Conservation (phyloP, 2,329 filamentous ascomycete species). For the Beauveria medogensis region DNA sequence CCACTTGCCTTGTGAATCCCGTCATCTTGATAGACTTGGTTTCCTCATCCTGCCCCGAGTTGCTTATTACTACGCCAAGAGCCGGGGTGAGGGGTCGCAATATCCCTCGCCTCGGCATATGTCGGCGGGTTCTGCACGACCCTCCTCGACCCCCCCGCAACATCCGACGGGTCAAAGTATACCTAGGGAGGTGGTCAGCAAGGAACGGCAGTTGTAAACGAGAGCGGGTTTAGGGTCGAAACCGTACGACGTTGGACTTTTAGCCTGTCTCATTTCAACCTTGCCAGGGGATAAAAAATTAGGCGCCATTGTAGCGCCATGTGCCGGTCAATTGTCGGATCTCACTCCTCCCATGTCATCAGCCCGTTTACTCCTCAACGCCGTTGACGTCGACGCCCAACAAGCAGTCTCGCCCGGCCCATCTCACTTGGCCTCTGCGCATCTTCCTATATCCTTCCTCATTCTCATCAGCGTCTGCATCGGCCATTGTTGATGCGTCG, state of each 20-base stretch:
- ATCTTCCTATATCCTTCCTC: neutral
- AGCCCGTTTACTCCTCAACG: neutral
- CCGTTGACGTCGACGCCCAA: conserved; percentile 1
- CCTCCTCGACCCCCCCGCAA: neutral
- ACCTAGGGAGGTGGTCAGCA: conserved; percentile 8
- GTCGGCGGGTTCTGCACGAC: neutral
- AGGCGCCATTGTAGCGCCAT: neutral
- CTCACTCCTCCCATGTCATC: conserved; percentile 5
- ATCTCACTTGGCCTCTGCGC: neutral
- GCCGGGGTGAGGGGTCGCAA: neutral
- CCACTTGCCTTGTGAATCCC: neutral
- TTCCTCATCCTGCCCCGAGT: neutral
- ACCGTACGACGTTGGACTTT: neutral
- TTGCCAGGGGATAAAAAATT: neutral
- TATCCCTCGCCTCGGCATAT: neutral
- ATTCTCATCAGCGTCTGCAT: neutral
- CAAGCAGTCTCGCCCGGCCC: neutral
- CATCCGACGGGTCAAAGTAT: neutral
- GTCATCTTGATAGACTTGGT: neutral
- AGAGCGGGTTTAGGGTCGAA: neutral
- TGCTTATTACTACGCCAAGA: neutral
- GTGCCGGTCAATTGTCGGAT: neutral
- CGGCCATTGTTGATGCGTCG: conserved; percentile 2
- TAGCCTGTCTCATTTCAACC: neutral
- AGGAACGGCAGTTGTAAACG: conserved; percentile 4